phyloP scores from a whole-genome alignment of 1,284 basidiomycete genomes.

The Cutaneotrichosporon daszewskae region DNA sequence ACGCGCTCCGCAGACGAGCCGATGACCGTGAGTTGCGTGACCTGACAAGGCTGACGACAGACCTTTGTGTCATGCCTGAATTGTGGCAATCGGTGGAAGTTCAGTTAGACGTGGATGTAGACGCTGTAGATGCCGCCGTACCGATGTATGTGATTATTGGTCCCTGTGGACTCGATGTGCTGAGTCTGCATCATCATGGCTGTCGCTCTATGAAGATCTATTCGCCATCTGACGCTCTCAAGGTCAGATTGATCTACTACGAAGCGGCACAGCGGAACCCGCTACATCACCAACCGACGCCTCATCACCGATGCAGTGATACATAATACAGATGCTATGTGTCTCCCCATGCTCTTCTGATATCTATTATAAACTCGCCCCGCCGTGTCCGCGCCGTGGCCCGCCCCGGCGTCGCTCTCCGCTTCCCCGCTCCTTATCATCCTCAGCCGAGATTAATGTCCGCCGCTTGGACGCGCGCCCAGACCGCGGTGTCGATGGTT shows the following conservation, averaged over 20 bases:
- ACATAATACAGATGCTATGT: conserved; percentile 8
- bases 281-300: no score
- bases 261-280: no score
- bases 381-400: no score
- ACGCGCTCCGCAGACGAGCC: conserved; percentile 93
- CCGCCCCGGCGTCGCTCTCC: no score
- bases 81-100: conserved; percentile 47
- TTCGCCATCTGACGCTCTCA: no score
- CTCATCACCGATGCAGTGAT: conserved; percentile 14
- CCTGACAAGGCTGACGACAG: conserved; percentile 32
- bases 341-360: neutral
- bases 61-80: conserved; percentile 59
- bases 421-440: neutral
- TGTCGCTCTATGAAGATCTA: no score
- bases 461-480: conserved; percentile 14
- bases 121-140: no score
- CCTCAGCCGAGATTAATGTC: neutral
- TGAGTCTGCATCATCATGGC: no score
- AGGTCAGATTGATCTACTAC: no score
- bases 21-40: conserved; percentile 70
- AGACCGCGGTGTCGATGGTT: conserved; percentile 8
- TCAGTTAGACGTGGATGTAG: conserved; percentile 42
- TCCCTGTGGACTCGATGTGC: no score
- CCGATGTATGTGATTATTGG: no score
- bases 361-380: neutral